Conservation (phyloP, 768 basidiomycete species). For the Udeniomyces megalosporus region DNA sequence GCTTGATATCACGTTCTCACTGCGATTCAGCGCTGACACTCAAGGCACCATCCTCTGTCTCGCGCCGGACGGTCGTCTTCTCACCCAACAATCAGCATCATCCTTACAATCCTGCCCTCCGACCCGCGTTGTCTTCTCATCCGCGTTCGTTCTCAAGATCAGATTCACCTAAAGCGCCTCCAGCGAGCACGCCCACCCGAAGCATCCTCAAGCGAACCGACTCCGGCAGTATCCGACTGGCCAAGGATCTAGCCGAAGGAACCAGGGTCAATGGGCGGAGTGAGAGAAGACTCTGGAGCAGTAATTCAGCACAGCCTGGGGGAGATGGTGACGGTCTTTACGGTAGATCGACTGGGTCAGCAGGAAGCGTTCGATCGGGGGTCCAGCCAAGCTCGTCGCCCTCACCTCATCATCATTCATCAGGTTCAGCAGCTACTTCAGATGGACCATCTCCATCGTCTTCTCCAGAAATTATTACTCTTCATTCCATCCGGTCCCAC, state of each 20-base stretch:
- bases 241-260: slow-evolving; percentile 8
- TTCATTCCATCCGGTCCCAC: not conserved
- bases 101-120: not conserved
- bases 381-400: not conserved
- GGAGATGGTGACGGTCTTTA: no score
- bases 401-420: not conserved
- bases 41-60: no score
- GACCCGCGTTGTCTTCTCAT: not conserved
- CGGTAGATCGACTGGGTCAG: no score
- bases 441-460: not conserved
- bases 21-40: no score
- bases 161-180: not conserved
- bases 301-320: no score
- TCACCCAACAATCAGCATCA: slow-evolving; percentile 4
- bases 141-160: not conserved
- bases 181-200: not conserved
- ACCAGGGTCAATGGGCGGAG: slow-evolving; percentile 9
- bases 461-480: not conserved
- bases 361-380: not conserved
- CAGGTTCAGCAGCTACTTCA: not conserved
- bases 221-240: slow-evolving; percentile 6
- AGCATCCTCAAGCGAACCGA: slow-evolving; percentile 13
- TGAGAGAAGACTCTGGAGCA: not conserved
- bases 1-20: no score
- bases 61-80: slow-evolving; percentile 11